Evolutionary conservation across 2,329 filamentous ascomycete genomes (phyloP).

Genomic region (Periconia sp.): DNA sequence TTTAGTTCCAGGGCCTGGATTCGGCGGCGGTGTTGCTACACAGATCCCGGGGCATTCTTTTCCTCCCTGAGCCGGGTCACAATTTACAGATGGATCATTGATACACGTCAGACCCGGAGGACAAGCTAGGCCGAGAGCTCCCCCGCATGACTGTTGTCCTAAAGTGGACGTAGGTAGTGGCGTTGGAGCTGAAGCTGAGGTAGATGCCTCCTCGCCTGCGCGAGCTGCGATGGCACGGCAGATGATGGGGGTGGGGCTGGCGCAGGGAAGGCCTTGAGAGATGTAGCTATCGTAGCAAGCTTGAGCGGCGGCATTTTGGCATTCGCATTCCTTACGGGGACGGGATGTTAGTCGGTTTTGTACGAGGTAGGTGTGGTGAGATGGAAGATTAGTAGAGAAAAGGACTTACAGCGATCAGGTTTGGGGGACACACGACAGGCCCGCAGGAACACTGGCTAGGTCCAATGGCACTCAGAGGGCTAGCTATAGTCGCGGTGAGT

Average conservation of each 20-base stretch:
- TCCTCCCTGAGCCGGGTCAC: slow-evolving; percentile 41
- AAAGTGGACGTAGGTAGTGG: background rate
- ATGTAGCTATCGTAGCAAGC: slow-evolving; percentile 17
- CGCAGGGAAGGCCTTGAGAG: slow-evolving; percentile 13
- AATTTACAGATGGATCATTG: slow-evolving; percentile 47
- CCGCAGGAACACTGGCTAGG: slow-evolving; percentile 9
- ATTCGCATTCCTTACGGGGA: slow-evolving; percentile 29
- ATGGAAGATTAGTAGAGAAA: background rate
- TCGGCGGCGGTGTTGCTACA: too few species aligned
- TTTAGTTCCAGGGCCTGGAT: too few species aligned
- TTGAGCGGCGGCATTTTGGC: slow-evolving; percentile 22
- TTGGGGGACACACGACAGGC: slow-evolving; percentile 18
- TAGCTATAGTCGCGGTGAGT: slow-evolving; percentile 13
- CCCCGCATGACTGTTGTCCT: slow-evolving; percentile 35
- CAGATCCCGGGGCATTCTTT: slow-evolving; percentile 49
- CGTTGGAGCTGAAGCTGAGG: background rate
- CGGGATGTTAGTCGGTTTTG: too few species aligned
- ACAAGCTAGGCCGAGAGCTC: slow-evolving; percentile 36
- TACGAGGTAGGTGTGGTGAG: background rate
- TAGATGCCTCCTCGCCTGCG: background rate
- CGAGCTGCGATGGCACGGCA: slow-evolving; percentile 15
- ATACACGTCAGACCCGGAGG: slow-evolving; percentile 35
- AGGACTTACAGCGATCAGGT: slow-evolving; percentile 19
- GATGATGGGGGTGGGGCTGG: slow-evolving; percentile 14
- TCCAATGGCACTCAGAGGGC: slow-evolving; percentile 3